Percentiles rank a stretch among this genome's conserved stretches.
These are phyloP conservation scores for Rhodotorula sp. DNA, from an alignment of 1,284 basidiomycete genomes.

Conservation along the genomic window DNA sequence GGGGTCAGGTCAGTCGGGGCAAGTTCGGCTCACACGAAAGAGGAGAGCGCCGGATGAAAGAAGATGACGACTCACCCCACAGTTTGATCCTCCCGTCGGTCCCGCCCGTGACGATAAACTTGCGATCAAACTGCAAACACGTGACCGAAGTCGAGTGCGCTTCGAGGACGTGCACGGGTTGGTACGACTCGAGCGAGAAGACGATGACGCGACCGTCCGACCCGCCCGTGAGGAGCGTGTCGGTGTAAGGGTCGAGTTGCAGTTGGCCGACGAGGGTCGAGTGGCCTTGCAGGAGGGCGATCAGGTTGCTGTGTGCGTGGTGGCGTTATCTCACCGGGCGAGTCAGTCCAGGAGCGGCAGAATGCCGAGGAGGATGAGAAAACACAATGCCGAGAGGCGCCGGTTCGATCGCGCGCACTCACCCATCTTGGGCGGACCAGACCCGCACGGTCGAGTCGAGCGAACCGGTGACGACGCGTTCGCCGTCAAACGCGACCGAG, in stretches of 20 bases:
- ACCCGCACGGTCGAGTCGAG: conserved; percentile 88
- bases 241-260: conserved; percentile 65
- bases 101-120: conserved; percentile 68
- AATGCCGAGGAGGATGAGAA: too few species aligned
- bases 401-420: conserved; percentile 39
- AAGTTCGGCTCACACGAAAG: neutral
- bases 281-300: conserved; percentile 87
- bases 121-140: conserved; percentile 80
- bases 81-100: conserved; percentile 89
- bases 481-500: conserved; percentile 87
- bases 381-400: too few species aligned
- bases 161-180: conserved; percentile 53
- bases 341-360: too few species aligned
- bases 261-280: conserved; percentile 92
- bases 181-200: conserved; percentile 67
- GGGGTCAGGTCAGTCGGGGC: neutral
- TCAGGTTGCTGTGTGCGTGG: conserved; percentile 61
- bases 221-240: conserved; percentile 80
- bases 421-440: conserved; percentile 82
- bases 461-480: conserved; percentile 79
- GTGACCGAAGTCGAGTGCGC: conserved; percentile 92
- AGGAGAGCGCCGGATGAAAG: too few species aligned
- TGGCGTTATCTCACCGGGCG: too few species aligned
- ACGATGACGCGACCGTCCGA: conserved; percentile 92
- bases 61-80: conserved; percentile 56